phyloP scores from a whole-genome alignment of 148 eudicot species.

The Amaranthus cruentus region DNA sequence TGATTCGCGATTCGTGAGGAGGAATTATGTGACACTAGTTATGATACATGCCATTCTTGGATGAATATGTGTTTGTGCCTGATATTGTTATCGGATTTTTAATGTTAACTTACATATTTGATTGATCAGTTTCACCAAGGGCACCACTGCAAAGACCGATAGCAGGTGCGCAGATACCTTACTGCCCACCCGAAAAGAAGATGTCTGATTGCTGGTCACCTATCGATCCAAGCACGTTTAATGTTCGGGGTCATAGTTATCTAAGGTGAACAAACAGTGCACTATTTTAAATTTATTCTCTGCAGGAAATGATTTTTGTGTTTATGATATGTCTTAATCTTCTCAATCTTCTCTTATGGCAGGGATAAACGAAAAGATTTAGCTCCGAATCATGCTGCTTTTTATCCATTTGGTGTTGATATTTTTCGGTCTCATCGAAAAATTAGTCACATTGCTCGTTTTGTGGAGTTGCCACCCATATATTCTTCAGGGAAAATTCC shows the following conservation, averaged over 20 bases:
- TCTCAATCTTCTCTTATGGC: slow-evolving; percentile 3
- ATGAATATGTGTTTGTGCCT: background rate
- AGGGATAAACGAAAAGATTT: slow-evolving; percentile 88
- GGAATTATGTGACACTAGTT: too few species aligned
- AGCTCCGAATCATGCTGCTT: slow-evolving; percentile 72
- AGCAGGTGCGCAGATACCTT: slow-evolving; percentile 86
- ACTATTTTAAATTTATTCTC: background rate
- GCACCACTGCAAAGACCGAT: slow-evolving; percentile 68
- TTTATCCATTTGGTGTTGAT: slow-evolving; percentile 79
- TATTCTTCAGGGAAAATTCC: slow-evolving; percentile 60
- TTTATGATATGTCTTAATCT: slow-evolving; percentile 3
- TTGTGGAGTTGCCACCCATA: slow-evolving; percentile 71
- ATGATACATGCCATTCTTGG: background rate
- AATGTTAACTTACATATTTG: background rate
- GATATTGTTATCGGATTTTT: background rate
- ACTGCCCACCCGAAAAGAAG: slow-evolving; percentile 68
- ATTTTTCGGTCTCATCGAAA: slow-evolving; percentile 78
- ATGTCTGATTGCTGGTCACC: slow-evolving; percentile 85
- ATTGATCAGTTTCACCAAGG: slow-evolving; percentile 59
- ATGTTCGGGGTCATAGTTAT: slow-evolving; percentile 72
- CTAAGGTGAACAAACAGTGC: slow-evolving; percentile 39
- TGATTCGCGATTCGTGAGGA: too few species aligned
- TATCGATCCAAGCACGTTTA: slow-evolving; percentile 72
- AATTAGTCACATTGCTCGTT: slow-evolving; percentile 82
- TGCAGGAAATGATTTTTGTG: background rate